These are phyloP conservation scores for Sungouiozyma ichnusensis DNA, from an alignment of 805 yeast species.

Conservation along the genomic window DNA sequence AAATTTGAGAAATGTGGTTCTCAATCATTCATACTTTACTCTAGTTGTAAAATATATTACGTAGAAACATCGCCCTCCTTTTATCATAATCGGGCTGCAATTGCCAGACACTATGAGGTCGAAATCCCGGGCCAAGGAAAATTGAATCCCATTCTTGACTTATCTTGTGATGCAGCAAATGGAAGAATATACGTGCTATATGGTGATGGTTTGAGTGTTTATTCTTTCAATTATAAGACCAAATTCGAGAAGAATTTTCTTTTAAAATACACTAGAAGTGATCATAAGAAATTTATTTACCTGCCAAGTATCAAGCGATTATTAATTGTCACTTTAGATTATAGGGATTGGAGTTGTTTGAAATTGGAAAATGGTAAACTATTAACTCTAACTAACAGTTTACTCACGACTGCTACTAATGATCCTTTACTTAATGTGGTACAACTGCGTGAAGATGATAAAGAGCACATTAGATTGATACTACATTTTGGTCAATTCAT, in stretches of 20 bases:
- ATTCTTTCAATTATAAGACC: conserved; percentile 14
- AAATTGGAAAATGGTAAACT: conserved; percentile 21
- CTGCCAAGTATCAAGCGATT: conserved; percentile 18
- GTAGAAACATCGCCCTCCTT: not conserved
- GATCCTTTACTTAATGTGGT: conserved; percentile 7
- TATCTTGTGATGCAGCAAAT: conserved; percentile 2
- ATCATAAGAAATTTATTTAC: conserved; percentile 14
- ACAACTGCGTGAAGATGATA: conserved; percentile 4
- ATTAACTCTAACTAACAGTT: conserved; percentile 10
- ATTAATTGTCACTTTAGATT: conserved; percentile 15
- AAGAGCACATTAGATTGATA: conserved; percentile 5
- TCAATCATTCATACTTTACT: not conserved
- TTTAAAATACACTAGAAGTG: conserved; percentile 17
- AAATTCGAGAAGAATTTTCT: conserved; percentile 15
- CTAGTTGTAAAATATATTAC: not conserved
- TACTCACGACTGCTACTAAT: conserved; percentile 4
- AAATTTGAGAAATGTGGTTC: not conserved
- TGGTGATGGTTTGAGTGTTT: conserved; percentile 16
- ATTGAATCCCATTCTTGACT: conserved; percentile 10
- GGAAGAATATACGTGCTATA: conserved; percentile 11
- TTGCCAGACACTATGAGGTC: not conserved
- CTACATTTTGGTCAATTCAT: conserved; percentile 9
- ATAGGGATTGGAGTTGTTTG: conserved; percentile 19
- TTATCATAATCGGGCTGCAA: not conserved
- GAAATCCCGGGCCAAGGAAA: conserved; percentile 3